Evolutionary conservation across 2,329 filamentous ascomycete species (phyloP).

Genomic region (Ophiosphaerella herpotricha): DNA sequence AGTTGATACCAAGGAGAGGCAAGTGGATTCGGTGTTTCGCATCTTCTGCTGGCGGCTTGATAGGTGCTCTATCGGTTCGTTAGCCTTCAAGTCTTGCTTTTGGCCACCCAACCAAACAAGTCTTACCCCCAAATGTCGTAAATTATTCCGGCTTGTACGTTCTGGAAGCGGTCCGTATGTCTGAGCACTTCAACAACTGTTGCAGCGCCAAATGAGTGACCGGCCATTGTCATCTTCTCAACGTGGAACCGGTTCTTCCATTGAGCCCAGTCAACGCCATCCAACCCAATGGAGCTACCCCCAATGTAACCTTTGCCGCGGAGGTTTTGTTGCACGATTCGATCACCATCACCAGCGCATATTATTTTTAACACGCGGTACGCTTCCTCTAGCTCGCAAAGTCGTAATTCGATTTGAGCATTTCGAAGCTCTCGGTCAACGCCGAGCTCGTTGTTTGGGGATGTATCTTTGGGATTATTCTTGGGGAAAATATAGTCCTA

Average conservation of each 20-base stretch:
- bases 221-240: slow-evolving; percentile 63
- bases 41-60: slow-evolving; percentile 49
- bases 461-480: slow-evolving; percentile 52
- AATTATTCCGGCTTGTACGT: slow-evolving; percentile 66
- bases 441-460: slow-evolving; percentile 61
- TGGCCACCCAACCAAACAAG: neutral
- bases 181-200: slow-evolving; percentile 66
- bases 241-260: slow-evolving; percentile 64
- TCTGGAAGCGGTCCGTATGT: slow-evolving; percentile 58
- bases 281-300: slow-evolving; percentile 62
- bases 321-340: slow-evolving; percentile 59
- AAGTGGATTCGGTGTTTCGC: slow-evolving; percentile 54
- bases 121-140: slow-evolving; percentile 66
- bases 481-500: slow-evolving; percentile 67
- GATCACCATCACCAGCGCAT: slow-evolving; percentile 58
- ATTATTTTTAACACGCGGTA: slow-evolving; percentile 62
- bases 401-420: slow-evolving; percentile 66
- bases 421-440: slow-evolving; percentile 64
- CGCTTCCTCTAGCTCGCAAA: slow-evolving; percentile 68
- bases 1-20: slow-evolving; percentile 67
- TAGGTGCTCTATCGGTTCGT: slow-evolving; percentile 48
- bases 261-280: slow-evolving; percentile 59
- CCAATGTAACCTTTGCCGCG: slow-evolving; percentile 63
- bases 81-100: neutral
- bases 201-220: slow-evolving; percentile 70